phyloP scores from a whole-genome alignment of 2,329 filamentous ascomycete species.

The Trichoderma breve region DNA sequence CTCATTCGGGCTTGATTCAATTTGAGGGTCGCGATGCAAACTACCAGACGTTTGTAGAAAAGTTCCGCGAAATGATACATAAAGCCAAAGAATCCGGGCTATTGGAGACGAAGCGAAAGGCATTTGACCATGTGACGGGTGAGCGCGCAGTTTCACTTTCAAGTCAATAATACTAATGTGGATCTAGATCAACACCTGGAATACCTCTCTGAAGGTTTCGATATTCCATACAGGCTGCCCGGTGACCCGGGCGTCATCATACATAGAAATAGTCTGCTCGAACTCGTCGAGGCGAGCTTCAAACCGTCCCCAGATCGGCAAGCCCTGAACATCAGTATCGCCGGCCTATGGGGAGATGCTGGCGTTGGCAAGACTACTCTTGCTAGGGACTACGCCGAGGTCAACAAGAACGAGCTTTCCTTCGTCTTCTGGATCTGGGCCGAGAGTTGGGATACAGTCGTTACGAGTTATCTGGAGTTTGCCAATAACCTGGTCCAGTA shows the following conservation, averaged over 20 bases:
- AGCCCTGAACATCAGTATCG: slow-evolving; percentile 24
- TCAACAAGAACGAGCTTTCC: slow-evolving; percentile 24
- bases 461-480: slow-evolving; percentile 29
- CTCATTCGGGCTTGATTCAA: slow-evolving; percentile 27
- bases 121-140: slow-evolving; percentile 24
- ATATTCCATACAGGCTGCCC: slow-evolving; percentile 24
- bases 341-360: slow-evolving; percentile 25
- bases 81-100: slow-evolving; percentile 20
- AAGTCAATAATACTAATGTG: background rate
- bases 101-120: slow-evolving; percentile 25
- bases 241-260: slow-evolving; percentile 20
- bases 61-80: slow-evolving; percentile 27
- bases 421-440: slow-evolving; percentile 31
- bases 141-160: background rate
- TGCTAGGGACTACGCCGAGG: slow-evolving; percentile 27
- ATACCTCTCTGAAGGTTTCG: slow-evolving; percentile 24
- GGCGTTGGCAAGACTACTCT: slow-evolving; percentile 29
- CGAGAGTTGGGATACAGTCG: slow-evolving; percentile 29
- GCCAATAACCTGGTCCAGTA: slow-evolving; percentile 25
- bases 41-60: slow-evolving; percentile 26
- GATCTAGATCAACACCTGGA: slow-evolving; percentile 22
- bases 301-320: slow-evolving; percentile 11
- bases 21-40: slow-evolving; percentile 29
- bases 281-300: slow-evolving; percentile 24
- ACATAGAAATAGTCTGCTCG: slow-evolving; percentile 23